Percentiles rank a stretch among this genome's conserved stretches.
phyloP scores from a whole-genome alignment of 257 asterid species.

The Coffea canephora region DNA sequence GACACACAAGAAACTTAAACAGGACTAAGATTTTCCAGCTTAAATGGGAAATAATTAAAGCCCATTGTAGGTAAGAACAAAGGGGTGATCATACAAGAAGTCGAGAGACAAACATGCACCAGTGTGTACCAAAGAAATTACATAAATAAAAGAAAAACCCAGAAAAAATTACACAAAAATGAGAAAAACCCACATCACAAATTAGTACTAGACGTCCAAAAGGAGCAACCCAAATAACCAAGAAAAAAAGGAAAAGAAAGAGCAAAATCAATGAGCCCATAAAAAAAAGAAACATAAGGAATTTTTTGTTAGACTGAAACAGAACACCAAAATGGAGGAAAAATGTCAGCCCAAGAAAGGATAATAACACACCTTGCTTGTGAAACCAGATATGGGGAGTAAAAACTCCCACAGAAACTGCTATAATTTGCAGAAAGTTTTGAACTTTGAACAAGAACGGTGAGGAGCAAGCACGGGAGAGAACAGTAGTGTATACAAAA shows the following conservation, averaged over 20 bases:
- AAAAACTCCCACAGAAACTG: conserved; percentile 14
- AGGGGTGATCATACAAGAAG: not conserved
- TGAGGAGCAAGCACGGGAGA: not conserved
- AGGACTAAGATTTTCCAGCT: not conserved
- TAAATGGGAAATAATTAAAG: not conserved
- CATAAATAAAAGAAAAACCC: not conserved
- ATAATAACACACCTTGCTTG: conserved; percentile 1
- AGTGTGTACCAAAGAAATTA: not conserved
- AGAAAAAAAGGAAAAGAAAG: not conserved
- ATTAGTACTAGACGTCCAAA: not conserved
- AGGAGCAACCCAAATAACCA: not conserved
- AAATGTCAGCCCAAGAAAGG: conserved; percentile 2
- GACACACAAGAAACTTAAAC: not conserved
- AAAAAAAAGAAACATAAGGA: not conserved
- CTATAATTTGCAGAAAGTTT: not conserved
- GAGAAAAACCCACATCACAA: conserved; percentile 4
- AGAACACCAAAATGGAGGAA: conserved; percentile 5
- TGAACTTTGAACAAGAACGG: not conserved
- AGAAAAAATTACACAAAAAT: not conserved
- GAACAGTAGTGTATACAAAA: not conserved
- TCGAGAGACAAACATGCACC: not conserved
- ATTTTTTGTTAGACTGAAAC: conserved; percentile 4
- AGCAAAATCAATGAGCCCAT: not conserved
- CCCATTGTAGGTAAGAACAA: not conserved
- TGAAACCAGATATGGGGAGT: not conserved